Evolutionary conservation across 2,329 filamentous ascomycete genomes (phyloP).

Genomic region (Paecilomyces niveus): DNA sequence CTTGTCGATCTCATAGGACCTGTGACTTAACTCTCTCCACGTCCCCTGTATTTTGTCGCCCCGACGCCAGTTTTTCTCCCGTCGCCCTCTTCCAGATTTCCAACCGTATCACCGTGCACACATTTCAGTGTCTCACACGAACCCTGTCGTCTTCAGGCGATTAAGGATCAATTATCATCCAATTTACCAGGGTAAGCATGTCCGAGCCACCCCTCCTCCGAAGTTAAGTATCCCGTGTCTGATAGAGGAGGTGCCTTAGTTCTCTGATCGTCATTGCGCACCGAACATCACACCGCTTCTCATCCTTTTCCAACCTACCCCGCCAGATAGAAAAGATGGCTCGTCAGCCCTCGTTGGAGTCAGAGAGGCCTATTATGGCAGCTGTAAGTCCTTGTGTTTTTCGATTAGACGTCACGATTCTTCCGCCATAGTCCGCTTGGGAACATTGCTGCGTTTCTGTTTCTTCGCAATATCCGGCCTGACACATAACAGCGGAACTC

Average conservation of each 20-base stretch:
- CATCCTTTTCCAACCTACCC: not conserved
- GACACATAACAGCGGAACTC: conserved; percentile 34
- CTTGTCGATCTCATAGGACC: not conserved
- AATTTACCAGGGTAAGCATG: not conserved
- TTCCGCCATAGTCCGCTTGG: not conserved
- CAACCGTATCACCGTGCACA: not conserved
- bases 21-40: not conserved
- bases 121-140: not conserved
- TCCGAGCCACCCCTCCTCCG: not conserved
- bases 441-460: conserved; percentile 1
- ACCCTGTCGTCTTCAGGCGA: not conserved
- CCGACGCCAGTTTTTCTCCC: not conserved
- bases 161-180: not conserved
- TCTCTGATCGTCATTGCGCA: not conserved
- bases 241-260: not conserved
- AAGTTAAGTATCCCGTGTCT: not conserved
- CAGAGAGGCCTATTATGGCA: conserved; percentile 50
- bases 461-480: not conserved
- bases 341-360: conserved; percentile 43
- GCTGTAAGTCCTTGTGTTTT: conserved; percentile 32
- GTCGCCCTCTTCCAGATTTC: not conserved
- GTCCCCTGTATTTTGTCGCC: not conserved
- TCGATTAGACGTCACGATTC: conserved; percentile 1
- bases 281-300: not conserved
- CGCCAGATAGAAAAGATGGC: conserved; percentile 19